These are phyloP conservation scores for Suillus spraguei DNA, from an alignment of 768 basidiomycete genomes.

Conservation along the genomic window DNA sequence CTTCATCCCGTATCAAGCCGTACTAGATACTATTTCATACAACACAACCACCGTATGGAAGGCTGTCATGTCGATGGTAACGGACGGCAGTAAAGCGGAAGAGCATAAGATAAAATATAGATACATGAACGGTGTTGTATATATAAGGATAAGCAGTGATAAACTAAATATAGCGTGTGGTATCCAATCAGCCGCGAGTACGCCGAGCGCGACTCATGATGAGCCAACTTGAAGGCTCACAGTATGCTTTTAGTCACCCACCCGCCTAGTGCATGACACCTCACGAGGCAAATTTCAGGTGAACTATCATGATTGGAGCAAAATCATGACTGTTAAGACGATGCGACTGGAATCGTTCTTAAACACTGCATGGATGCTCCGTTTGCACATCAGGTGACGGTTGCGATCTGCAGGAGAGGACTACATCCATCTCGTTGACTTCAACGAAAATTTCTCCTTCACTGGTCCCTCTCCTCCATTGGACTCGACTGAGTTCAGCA, in stretches of 20 bases:
- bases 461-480: slow-evolving; percentile 37
- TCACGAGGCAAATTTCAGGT: not conserved
- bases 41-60: too few species aligned
- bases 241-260: slow-evolving; percentile 14
- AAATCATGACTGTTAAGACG: not conserved
- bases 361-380: too few species aligned
- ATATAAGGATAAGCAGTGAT: too few species aligned
- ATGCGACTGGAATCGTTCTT: not conserved
- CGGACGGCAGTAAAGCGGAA: too few species aligned
- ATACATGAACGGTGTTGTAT: too few species aligned
- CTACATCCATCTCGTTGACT: not conserved
- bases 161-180: too few species aligned
- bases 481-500: slow-evolving; percentile 48
- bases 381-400: not conserved
- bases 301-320: not conserved
- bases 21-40: not conserved
- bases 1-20: not conserved
- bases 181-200: too few species aligned
- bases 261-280: slow-evolving; percentile 12
- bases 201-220: too few species aligned
- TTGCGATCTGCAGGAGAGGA: not conserved
- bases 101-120: too few species aligned
- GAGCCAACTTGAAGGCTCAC: too few species aligned
- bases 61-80: too few species aligned
- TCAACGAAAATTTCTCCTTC: slow-evolving; percentile 42